phyloP scores from a whole-genome alignment of 352 stramenopile species.

The Globisporangium cederbergense region DNA sequence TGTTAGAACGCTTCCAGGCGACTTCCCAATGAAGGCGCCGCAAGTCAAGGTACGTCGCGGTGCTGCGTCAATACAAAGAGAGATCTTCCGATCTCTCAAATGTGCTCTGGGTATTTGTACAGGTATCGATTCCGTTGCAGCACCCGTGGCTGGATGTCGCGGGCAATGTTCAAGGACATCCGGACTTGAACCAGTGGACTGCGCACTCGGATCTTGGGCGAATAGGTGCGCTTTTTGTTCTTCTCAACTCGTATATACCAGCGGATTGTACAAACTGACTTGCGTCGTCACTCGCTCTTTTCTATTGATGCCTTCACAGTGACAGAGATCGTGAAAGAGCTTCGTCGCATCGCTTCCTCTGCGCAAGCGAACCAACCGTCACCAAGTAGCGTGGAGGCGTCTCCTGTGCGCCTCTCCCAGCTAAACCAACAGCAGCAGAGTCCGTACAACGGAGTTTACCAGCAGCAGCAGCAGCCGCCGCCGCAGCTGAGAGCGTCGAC shows the following conservation, averaged over 20 bases:
- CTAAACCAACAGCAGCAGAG: background rate
- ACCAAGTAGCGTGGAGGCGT: background rate
- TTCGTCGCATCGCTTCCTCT: conserved; percentile 27
- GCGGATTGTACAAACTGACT: background rate
- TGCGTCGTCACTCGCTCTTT: background rate
- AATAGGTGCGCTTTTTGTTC: conserved; percentile 32
- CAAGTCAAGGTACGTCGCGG: conserved; percentile 40
- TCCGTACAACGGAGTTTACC: conserved; percentile 8
- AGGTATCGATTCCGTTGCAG: conserved; percentile 70
- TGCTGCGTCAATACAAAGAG: background rate
- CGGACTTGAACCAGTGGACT: conserved; percentile 78
- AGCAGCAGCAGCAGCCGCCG: conserved; percentile 26
- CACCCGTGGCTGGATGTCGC: conserved; percentile 70
- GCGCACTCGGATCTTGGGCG: conserved; percentile 79
- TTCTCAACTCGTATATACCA: background rate
- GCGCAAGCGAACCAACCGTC: conserved; percentile 6
- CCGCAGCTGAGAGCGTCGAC: conserved; percentile 1
- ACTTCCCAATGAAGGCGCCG: conserved; percentile 71
- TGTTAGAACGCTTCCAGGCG: conserved; percentile 56
- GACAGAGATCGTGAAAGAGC: conserved; percentile 62
- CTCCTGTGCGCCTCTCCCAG: conserved; percentile 11
- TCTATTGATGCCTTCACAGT: conserved; percentile 24
- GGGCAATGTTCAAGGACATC: conserved; percentile 66
- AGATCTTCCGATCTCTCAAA: background rate
- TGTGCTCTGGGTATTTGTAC: background rate